Evolutionary conservation across 305 asterid species (phyloP).

Genomic region (Solanum hybrid): DNA sequence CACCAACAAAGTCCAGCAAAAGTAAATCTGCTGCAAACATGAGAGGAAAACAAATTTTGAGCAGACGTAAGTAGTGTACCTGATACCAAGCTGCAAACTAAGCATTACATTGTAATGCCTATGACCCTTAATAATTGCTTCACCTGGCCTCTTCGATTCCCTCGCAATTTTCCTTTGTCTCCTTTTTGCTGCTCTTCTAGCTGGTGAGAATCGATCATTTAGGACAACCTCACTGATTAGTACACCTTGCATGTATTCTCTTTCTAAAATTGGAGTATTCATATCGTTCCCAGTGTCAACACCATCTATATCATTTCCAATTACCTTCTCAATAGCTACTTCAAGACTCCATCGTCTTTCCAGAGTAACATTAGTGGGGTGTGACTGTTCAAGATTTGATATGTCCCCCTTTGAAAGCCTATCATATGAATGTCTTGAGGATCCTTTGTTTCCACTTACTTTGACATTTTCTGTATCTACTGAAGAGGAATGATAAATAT

Average conservation of each 20-base stretch:
- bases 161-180: slow-evolving; percentile 54
- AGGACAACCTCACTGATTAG: slow-evolving; percentile 74
- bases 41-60: background rate
- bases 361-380: slow-evolving; percentile 39
- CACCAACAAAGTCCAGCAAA: background rate
- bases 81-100: slow-evolving; percentile 96
- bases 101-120: slow-evolving; percentile 95
- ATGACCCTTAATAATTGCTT: slow-evolving; percentile 90
- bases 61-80: slow-evolving; percentile 27
- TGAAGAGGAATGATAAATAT: slow-evolving; percentile 48
- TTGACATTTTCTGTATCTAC: slow-evolving; percentile 45
- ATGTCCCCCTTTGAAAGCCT: slow-evolving; percentile 34
- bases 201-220: slow-evolving; percentile 57
- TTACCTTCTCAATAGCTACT: slow-evolving; percentile 74
- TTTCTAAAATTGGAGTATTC: slow-evolving; percentile 61
- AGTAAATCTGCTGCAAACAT: background rate
- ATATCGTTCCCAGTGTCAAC: slow-evolving; percentile 29
- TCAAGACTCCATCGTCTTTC: slow-evolving; percentile 95
- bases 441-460: slow-evolving; percentile 37
- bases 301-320: slow-evolving; percentile 51
- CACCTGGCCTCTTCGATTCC: slow-evolving; percentile 81
- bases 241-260: slow-evolving; percentile 98
- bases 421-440: slow-evolving; percentile 32
- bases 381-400: slow-evolving; percentile 50
- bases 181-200: slow-evolving; percentile 55